phyloP scores from a whole-genome alignment of 2,329 filamentous ascomycete species.

The Westerdykella aurantiaca region DNA sequence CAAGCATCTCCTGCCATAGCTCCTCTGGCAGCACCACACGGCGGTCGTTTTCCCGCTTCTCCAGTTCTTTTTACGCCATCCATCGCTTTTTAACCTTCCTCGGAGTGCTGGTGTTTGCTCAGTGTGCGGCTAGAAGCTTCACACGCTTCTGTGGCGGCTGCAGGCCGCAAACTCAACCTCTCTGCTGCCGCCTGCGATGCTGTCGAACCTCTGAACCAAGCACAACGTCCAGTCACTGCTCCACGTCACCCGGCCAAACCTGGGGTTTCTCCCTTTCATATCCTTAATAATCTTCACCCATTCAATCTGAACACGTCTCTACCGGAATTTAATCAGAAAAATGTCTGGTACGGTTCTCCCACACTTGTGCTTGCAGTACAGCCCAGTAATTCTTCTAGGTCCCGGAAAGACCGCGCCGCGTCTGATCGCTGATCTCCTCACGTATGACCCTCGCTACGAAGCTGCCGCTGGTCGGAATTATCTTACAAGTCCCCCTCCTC shows the following conservation, averaged over 20 bases:
- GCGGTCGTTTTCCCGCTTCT: too few relatives aligned
- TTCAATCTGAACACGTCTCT: too few relatives aligned
- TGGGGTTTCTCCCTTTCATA: background rate
- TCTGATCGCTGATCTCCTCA: constrained; percentile 48
- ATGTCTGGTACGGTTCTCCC: too few relatives aligned
- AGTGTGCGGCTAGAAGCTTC: background rate
- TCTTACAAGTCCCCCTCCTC: constrained; percentile 53
- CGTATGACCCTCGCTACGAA: constrained; percentile 47
- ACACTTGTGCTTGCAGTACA: too few relatives aligned
- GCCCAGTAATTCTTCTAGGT: too few relatives aligned
- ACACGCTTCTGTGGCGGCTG: constrained; percentile 6
- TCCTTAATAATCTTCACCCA: too few relatives aligned
- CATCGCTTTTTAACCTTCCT: too few relatives aligned
- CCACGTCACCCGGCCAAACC: too few relatives aligned
- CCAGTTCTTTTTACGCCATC: too few relatives aligned
- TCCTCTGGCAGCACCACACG: too few relatives aligned
- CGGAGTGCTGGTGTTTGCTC: background rate
- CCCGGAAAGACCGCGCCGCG: constrained; percentile 47
- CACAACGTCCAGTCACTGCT: too few relatives aligned
- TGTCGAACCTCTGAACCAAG: background rate
- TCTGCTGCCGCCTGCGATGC: constrained; percentile 8
- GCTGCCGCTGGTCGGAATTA: constrained; percentile 47
- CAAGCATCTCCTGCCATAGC: background rate
- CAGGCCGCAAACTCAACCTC: constrained; percentile 1
- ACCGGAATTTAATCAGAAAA: too few relatives aligned